Evolutionary conservation across 768 basidiomycete species (phyloP).

Genomic region (Suillus decipiens): DNA sequence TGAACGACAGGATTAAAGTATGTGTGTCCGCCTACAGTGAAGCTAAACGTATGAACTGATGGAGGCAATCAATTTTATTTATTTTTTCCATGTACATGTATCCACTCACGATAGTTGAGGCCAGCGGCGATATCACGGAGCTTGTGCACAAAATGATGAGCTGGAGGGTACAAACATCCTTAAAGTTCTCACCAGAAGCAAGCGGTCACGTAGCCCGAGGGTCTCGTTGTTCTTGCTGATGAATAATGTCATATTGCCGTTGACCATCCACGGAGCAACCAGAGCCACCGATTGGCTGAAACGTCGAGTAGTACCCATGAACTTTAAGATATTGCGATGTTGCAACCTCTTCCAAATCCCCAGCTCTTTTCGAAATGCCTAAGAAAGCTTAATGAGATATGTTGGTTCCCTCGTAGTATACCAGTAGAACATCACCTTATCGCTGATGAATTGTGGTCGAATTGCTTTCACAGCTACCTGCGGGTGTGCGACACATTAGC

Average conservation of each 20-base stretch:
- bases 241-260: constrained; percentile 17
- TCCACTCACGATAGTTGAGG: too few relatives aligned
- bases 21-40: neutral
- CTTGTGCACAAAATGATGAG: neutral
- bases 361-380: constrained; percentile 22
- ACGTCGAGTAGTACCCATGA: constrained; percentile 17
- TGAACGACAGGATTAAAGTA: neutral
- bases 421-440: neutral
- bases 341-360: constrained; percentile 21
- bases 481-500: neutral
- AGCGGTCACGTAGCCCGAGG: constrained; percentile 13
- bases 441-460: neutral
- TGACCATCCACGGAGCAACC: constrained; percentile 23
- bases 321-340: constrained; percentile 22
- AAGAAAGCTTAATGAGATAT: neutral
- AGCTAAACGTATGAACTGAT: neutral
- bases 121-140: neutral
- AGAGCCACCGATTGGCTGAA: constrained; percentile 23
- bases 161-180: neutral
- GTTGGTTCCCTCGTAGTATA: neutral
- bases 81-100: neutral
- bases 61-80: neutral
- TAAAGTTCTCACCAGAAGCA: constrained; percentile 18
- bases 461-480: constrained; percentile 8
- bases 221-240: constrained; percentile 7